A percentile compares a stretch with the other conserved stretches of the same genome.
Conservation (phyloP, 1,284 basidiomycete genomes). For the Volvariella surrecta region DNA sequence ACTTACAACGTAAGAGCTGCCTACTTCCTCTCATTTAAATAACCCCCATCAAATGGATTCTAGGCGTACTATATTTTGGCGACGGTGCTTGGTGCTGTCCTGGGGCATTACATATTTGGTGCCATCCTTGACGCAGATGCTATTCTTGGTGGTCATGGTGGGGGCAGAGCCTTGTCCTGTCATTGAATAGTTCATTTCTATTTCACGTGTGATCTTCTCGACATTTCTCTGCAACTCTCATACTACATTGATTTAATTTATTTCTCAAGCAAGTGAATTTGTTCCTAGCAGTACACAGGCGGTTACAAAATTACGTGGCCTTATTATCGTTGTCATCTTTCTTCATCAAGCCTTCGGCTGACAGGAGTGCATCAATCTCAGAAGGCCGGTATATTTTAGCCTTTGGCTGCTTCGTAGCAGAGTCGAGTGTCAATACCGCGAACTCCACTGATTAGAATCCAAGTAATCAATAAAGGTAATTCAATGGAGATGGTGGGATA, state of each 20-base stretch:
- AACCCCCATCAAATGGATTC: conserved; percentile 1
- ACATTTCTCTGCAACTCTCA: too few relatives aligned
- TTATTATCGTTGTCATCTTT: conserved; percentile 75
- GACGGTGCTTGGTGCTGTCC: conserved; percentile 59
- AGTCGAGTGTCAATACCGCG: conserved; percentile 84
- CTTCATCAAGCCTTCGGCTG: conserved; percentile 81
- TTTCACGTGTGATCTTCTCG: neutral
- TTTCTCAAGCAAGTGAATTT: neutral
- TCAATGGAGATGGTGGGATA: conserved; percentile 2
- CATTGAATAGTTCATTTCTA: conserved; percentile 22
- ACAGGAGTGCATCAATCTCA: conserved; percentile 86
- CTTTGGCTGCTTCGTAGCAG: conserved; percentile 69
- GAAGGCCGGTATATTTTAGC: conserved; percentile 90
- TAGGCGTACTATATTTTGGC: conserved; percentile 75
- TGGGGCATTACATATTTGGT: conserved; percentile 69
- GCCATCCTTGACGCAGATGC: conserved; percentile 49
- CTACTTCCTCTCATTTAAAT: conserved; percentile 4
- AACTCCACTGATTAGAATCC: conserved; percentile 74
- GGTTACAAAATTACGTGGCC: conserved; percentile 33
- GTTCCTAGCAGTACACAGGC: neutral
- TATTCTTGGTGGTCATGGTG: conserved; percentile 33
- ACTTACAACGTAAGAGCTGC: conserved; percentile 77
- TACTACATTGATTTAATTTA: neutral
- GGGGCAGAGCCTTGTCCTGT: conserved; percentile 52
- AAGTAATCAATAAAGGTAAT: conserved; percentile 5